Evolutionary conservation across 1,284 basidiomycete species (phyloP).

Genomic region (Sutorius eximius): DNA sequence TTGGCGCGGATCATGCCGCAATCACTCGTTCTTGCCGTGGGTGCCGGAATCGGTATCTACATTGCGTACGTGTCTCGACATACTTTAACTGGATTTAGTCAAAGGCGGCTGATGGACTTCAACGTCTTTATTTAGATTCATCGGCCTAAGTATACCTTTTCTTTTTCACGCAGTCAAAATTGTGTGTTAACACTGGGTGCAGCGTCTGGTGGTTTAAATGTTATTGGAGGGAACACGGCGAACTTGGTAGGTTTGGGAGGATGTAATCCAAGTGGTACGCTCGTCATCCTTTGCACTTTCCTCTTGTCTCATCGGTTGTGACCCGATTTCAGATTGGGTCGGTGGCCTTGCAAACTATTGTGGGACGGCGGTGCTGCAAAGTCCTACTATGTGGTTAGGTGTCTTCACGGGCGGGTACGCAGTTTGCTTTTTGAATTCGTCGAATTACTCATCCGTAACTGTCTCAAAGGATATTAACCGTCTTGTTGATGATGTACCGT

Average conservation of each 20-base stretch:
- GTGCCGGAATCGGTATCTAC: constrained; percentile 85
- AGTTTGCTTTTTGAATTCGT: neutral
- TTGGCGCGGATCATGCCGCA: constrained; percentile 86
- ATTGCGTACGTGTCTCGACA: constrained; percentile 54
- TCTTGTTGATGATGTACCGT: constrained; percentile 82
- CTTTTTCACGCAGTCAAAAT: neutral
- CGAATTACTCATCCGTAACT: constrained; percentile 15
- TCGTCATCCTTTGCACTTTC: neutral
- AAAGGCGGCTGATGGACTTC: constrained; percentile 1
- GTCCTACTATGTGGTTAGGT: constrained; percentile 86
- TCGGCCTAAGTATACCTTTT: constrained; percentile 49
- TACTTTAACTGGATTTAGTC: neutral
- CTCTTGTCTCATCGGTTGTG: neutral
- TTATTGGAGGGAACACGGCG: constrained; percentile 73
- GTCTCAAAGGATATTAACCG: constrained; percentile 62
- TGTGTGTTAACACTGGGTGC: constrained; percentile 7
- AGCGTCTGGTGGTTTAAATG: constrained; percentile 68
- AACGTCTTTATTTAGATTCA: constrained; percentile 47
- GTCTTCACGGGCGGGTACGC: constrained; percentile 80
- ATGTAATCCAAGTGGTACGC: constrained; percentile 56
- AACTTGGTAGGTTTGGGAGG: constrained; percentile 84
- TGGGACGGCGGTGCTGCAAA: constrained; percentile 63
- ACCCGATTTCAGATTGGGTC: constrained; percentile 33
- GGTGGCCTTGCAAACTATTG: constrained; percentile 62
- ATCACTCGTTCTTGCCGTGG: constrained; percentile 81